Evolutionary conservation across 139 green algal species (phyloP), one percentile per base, ranked within the genome.

Genomic region (Yamagishiella unicocca): DNA sequence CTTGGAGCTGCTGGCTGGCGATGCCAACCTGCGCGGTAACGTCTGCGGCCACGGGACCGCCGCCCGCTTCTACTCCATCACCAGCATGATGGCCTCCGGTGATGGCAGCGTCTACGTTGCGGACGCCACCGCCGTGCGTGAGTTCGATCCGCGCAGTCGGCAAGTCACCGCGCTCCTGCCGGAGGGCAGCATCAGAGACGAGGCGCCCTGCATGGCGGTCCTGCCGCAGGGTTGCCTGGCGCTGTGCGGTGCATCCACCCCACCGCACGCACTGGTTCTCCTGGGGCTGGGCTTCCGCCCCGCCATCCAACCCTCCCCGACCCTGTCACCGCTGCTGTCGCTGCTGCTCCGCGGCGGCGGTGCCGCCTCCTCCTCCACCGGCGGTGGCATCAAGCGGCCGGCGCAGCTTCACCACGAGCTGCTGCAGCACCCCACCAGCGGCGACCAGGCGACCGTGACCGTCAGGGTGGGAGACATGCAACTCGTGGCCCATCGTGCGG

Each of bases 171-270:
- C 35, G 4, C 5, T 83, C 12, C n/a, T 35, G 4, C 29, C 24
- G 33, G 12, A 21, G 33, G 53, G 35, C 33, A 22, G 35, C 35
- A 27, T 70, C 17, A n/a, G 38, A 7, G 74, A 67, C 1, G 74
- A 82, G 14, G 21, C 31, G 17, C 7, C 12, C n/a, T 33, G 45
- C 31, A 5, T 82, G n/a, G 45, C 74, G 2, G 46, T 82, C 2
- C 46, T 82, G 74, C 74, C 72, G 45, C 42, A 61, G 25, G 71
- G 71, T 42, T 61, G 40, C 71, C 71, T 78, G 6, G 71, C 71
- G 71, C 2, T 78, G 25, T 22, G 40, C 12, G 71, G 40, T 1
- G 35, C 71, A 1, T 6, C 25, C 22, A 61, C 27, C 25, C 25
- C 24, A 2, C 71, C 71, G 24, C 27, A 61, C 42, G 27, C 19